Conservation (phyloP, 805 yeast species). For the Cyberlindnera misumaiensis region DNA sequence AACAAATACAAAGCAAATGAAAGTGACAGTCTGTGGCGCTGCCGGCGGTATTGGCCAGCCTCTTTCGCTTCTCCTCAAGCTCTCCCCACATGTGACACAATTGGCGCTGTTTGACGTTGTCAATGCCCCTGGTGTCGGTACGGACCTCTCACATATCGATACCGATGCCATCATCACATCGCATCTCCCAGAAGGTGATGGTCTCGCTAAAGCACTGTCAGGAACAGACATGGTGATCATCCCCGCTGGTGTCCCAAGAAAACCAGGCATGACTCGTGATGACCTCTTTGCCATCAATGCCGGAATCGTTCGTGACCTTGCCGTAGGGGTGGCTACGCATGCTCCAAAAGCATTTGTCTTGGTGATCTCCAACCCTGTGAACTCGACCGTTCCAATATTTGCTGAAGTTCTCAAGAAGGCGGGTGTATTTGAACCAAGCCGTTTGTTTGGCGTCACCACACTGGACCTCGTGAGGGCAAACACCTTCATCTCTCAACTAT, state of each 20-base stretch:
- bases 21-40: slow-evolving; percentile 77
- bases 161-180: slow-evolving; percentile 62
- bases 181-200: slow-evolving; percentile 59
- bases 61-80: slow-evolving; percentile 56
- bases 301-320: slow-evolving; percentile 71
- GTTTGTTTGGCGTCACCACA: slow-evolving; percentile 78
- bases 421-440: slow-evolving; percentile 71
- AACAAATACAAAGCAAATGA: slow-evolving; percentile 23
- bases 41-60: slow-evolving; percentile 84
- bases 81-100: slow-evolving; percentile 64
- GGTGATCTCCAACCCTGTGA: slow-evolving; percentile 76
- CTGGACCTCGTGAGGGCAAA: slow-evolving; percentile 73
- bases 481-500: slow-evolving; percentile 34
- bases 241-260: slow-evolving; percentile 88
- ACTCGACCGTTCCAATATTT: slow-evolving; percentile 79
- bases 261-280: slow-evolving; percentile 86
- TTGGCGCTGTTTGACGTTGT: slow-evolving; percentile 67
- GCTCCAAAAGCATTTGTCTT: slow-evolving; percentile 63
- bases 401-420: slow-evolving; percentile 68
- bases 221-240: slow-evolving; percentile 83
- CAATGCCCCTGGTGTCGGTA: slow-evolving; percentile 76
- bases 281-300: slow-evolving; percentile 82
- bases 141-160: slow-evolving; percentile 74
- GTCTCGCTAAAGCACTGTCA: slow-evolving; percentile 60
- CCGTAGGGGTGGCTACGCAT: slow-evolving; percentile 57